Evolutionary conservation across 2,329 filamentous ascomycete genomes (phyloP).

Genomic region (Penicillium sp.): DNA sequence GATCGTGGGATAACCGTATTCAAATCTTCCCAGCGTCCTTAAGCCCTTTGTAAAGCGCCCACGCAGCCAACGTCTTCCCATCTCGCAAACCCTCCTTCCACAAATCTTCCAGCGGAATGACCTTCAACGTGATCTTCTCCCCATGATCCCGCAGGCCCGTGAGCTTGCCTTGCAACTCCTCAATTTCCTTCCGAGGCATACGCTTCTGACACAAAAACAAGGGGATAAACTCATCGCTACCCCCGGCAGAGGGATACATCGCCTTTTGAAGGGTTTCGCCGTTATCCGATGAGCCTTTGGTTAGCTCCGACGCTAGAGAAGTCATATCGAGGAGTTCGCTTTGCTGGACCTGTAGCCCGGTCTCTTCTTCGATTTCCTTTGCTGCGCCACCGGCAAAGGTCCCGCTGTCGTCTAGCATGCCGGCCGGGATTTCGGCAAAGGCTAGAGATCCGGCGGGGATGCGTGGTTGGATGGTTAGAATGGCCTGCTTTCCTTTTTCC

Average conservation of each 20-base stretch:
- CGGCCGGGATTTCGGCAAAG: constrained; percentile 60
- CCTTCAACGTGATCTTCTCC: constrained; percentile 61
- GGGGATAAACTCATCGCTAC: constrained; percentile 61
- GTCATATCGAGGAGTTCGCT: constrained; percentile 58
- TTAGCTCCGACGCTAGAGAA: constrained; percentile 45
- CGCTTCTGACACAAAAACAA: constrained; percentile 58
- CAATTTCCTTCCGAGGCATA: constrained; percentile 50
- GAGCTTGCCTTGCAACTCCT: constrained; percentile 53
- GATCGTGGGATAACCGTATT: background rate
- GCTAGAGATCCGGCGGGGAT: constrained; percentile 57
- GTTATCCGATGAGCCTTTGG: constrained; percentile 14
- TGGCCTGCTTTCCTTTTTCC: constrained; percentile 49
- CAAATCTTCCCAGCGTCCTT: constrained; percentile 49
- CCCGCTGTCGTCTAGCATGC: constrained; percentile 60
- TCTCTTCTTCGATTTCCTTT: constrained; percentile 60
- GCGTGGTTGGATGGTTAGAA: constrained; percentile 60
- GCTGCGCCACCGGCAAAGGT: constrained; percentile 58
- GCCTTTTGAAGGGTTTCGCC: constrained; percentile 48
- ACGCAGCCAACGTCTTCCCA: constrained; percentile 58
- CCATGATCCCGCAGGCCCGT: constrained; percentile 58
- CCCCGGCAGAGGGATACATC: constrained; percentile 58
- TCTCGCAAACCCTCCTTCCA: constrained; percentile 59
- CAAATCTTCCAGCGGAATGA: constrained; percentile 53
- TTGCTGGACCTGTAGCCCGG: constrained; percentile 52
- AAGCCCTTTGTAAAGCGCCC: constrained; percentile 58